A percentile compares a stretch with the other conserved stretches of the same genome.
Conservation (phyloP, 108 stramenopile species). For the Craspedostauros australis region DNA sequence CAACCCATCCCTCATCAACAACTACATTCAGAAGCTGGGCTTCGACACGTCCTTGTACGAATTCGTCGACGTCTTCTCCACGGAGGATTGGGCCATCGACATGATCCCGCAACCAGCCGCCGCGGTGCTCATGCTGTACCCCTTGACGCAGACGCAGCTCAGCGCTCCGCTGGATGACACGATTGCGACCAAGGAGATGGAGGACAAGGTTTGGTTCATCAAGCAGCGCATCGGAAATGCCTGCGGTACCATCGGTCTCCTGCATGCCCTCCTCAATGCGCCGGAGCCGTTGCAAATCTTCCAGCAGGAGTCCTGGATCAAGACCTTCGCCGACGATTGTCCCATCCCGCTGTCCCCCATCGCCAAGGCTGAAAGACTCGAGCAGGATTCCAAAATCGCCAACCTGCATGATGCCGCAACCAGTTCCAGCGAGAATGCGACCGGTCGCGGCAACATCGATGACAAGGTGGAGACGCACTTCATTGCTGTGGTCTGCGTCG, state of each 20-base stretch:
- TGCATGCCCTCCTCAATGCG: constrained; percentile 60
- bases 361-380: constrained; percentile 52
- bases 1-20: constrained; percentile 79
- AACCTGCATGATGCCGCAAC: constrained; percentile 57
- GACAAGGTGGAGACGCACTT: constrained; percentile 78
- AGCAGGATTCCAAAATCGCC: constrained; percentile 48
- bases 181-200: constrained; percentile 3
- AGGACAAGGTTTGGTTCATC: constrained; percentile 50
- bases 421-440: constrained; percentile 32
- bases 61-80: constrained; percentile 70
- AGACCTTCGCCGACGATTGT: constrained; percentile 30
- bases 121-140: constrained; percentile 67
- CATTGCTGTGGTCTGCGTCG: constrained; percentile 66
- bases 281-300: constrained; percentile 29
- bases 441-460: constrained; percentile 26
- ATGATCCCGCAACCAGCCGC: constrained; percentile 69
- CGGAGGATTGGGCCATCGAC: constrained; percentile 73
- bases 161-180: constrained; percentile 8
- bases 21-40: constrained; percentile 71
- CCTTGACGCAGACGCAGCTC: constrained; percentile 39
- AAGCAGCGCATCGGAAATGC: constrained; percentile 78
- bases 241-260: constrained; percentile 77
- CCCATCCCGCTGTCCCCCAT: constrained; percentile 32
- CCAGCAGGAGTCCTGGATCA: constrained; percentile 44
- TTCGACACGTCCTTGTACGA: constrained; percentile 54